phyloP scores from a whole-genome alignment of 164 flowering plant species.

The Magnolia kwangsiensis region DNA sequence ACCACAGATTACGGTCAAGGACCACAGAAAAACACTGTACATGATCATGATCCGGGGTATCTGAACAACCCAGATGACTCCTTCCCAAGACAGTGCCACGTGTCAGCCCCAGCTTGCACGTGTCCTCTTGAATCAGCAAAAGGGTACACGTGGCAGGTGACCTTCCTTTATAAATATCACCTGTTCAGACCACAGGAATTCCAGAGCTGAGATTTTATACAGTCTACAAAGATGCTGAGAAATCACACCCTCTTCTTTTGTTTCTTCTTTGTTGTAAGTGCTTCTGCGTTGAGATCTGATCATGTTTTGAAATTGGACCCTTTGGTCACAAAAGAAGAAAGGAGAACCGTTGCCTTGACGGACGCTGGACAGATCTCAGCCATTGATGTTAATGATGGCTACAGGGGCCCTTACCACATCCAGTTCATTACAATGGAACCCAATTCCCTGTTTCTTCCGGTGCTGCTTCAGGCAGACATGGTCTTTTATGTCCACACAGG shows the following conservation, averaged over 20 bases:
- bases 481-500: slow-evolving; percentile 77
- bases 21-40: no score
- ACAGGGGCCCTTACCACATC: slow-evolving; percentile 44
- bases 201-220: neutral
- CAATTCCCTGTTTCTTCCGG: slow-evolving; percentile 76
- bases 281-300: neutral
- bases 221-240: neutral
- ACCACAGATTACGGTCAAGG: no score
- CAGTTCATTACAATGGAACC: slow-evolving; percentile 84
- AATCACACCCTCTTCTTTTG: neutral
- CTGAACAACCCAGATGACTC: no score
- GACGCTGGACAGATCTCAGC: slow-evolving; percentile 64
- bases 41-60: no score
- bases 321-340: slow-evolving; percentile 38
- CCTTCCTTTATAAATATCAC: neutral
- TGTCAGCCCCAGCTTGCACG: no score
- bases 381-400: slow-evolving; percentile 41
- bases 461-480: slow-evolving; percentile 73
- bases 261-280: neutral
- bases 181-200: neutral
- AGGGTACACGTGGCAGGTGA: no score
- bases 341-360: slow-evolving; percentile 40
- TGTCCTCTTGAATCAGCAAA: no score
- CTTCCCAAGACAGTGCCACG: no score
- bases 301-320: slow-evolving; percentile 5